A percentile compares a stretch with the other conserved stretches of the same genome.
These are phyloP conservation scores for Batkoa obscura DNA, from an alignment of 371 early-diverging fungal genomes.

Conservation along the genomic window DNA sequence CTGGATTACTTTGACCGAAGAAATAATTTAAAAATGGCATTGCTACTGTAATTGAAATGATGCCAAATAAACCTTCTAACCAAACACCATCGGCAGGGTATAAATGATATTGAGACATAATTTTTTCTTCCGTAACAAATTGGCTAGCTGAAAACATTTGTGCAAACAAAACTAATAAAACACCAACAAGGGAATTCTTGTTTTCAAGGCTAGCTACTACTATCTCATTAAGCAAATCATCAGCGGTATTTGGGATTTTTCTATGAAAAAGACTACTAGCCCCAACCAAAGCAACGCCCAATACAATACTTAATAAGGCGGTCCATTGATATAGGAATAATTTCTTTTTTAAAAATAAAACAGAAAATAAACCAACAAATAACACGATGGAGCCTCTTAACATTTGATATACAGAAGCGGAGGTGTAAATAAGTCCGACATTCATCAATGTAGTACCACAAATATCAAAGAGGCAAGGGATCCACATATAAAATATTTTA, in stretches of 20 bases:
- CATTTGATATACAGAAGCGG: slow-evolving; percentile 94
- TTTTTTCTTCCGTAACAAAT: slow-evolving; percentile 89
- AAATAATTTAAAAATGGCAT: slow-evolving; percentile 62
- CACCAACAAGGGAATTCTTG: slow-evolving; percentile 34
- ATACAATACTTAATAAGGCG: slow-evolving; percentile 53
- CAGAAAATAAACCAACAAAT: slow-evolving; percentile 74
- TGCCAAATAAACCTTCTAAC: slow-evolving; percentile 81
- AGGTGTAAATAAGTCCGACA: slow-evolving; percentile 75
- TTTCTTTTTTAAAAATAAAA: slow-evolving; percentile 57
- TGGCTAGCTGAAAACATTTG: slow-evolving; percentile 83
- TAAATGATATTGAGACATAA: slow-evolving; percentile 53
- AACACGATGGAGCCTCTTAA: slow-evolving; percentile 86
- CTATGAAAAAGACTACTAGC: slow-evolving; percentile 34
- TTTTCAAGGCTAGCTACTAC: not conserved
- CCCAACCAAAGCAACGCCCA: slow-evolving; percentile 76
- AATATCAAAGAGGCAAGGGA: slow-evolving; percentile 84
- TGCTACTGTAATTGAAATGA: slow-evolving; percentile 37
- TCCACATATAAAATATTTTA: slow-evolving; percentile 42
- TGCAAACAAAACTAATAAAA: slow-evolving; percentile 63
- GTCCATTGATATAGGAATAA: slow-evolving; percentile 62
- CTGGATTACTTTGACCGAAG: slow-evolving; percentile 35
- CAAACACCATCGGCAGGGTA: slow-evolving; percentile 81
- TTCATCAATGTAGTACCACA: slow-evolving; percentile 90
- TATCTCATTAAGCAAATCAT: slow-evolving; percentile 11
- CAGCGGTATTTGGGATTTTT: slow-evolving; percentile 5